phyloP scores from a whole-genome alignment of 1,139 yeast species.

The Suhomyces coccinellae region DNA sequence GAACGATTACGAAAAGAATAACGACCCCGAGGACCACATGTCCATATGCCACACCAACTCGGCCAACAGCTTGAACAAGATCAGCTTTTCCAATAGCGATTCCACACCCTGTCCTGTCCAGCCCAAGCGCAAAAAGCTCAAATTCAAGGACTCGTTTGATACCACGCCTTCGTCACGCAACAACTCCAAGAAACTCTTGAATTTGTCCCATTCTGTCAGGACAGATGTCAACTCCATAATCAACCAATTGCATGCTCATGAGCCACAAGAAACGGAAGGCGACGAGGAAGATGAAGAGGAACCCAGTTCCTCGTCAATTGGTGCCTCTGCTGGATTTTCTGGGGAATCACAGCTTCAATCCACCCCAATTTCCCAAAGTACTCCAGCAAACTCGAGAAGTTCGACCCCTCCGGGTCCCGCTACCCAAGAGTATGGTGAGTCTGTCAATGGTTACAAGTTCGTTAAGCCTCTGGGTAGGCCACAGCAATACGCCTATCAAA shows the following conservation, averaged over 20 bases:
- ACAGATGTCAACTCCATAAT: constrained; percentile 16
- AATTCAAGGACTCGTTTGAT: constrained; percentile 16
- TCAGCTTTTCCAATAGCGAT: constrained; percentile 25
- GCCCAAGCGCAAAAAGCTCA: constrained; percentile 24
- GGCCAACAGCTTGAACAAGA: constrained; percentile 15
- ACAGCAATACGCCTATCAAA: constrained; percentile 22
- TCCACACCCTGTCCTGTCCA: constrained; percentile 28
- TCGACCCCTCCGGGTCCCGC: constrained; percentile 22
- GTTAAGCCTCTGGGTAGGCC: constrained; percentile 25
- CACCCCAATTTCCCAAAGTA: constrained; percentile 27
- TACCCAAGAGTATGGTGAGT: constrained; percentile 26
- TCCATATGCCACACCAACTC: constrained; percentile 19
- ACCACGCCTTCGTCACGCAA: constrained; percentile 22
- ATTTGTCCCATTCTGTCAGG: constrained; percentile 21
- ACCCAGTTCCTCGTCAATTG: constrained; percentile 7
- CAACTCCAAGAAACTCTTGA: constrained; percentile 17
- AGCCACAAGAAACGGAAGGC: constrained; percentile 2
- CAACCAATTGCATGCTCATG: constrained; percentile 12
- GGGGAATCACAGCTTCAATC: constrained; percentile 9
- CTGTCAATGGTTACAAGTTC: constrained; percentile 38
- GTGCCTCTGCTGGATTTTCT: constrained; percentile 3
- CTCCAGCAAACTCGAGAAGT: constrained; percentile 27
- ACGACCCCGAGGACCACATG: constrained; percentile 13
- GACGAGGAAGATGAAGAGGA: constrained; percentile 16
- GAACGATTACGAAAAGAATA: constrained; percentile 12